Base-by-base conservation (phyloP, 495 filamentous ascomycete species). In the Articulospora tetracladia region DNA sequence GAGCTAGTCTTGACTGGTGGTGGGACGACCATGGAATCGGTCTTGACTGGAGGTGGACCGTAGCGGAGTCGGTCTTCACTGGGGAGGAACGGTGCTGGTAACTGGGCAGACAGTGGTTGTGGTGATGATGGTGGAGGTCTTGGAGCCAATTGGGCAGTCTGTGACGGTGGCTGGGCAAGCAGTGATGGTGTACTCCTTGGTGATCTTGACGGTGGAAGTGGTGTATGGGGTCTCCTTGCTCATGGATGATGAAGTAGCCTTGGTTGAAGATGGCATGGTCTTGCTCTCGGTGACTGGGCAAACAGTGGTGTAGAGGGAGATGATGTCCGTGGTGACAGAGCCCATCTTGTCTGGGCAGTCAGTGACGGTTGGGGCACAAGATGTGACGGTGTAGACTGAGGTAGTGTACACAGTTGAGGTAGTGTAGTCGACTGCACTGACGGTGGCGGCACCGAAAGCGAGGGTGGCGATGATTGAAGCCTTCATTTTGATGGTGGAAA, bases 381-480 rank as follows among this genome's bases (percentile, higher is more conserved):
- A 76, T 11, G 77, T 84, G 66, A 85, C 75, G 4, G 83, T 85
- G 62, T 78, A 70, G 61, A 75, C 69, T 46, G 70, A 80, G 26
- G 85, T 87, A 19, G 76, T 73, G 70, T 79, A 85, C 30, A 84
- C 70, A 24, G 82, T 85, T 12, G 73, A 76, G 32, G 73, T 74
- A 53, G 73, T 77, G 25, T 50, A 49, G 55, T 26, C 25, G 8
- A 1, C 12, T 36, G 44, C 58, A 52, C 51, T 59, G 60, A 60
- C 62, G 54, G 53, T 59, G 28, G 44, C 65, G 13, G 59, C 66
- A 20, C 66, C 68, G 57, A 57, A 57, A 22, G 66, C 68, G 26
- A 70, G 57, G 8, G 72, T 54, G 57, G 72, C 62, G 32, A 72
- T 47, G 39, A 76, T 59, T 48, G 67, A 62, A 46, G 57, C 41